phyloP scores from a whole-genome alignment of 2,329 filamentous ascomycete genomes.

The Xylariales sp. region DNA sequence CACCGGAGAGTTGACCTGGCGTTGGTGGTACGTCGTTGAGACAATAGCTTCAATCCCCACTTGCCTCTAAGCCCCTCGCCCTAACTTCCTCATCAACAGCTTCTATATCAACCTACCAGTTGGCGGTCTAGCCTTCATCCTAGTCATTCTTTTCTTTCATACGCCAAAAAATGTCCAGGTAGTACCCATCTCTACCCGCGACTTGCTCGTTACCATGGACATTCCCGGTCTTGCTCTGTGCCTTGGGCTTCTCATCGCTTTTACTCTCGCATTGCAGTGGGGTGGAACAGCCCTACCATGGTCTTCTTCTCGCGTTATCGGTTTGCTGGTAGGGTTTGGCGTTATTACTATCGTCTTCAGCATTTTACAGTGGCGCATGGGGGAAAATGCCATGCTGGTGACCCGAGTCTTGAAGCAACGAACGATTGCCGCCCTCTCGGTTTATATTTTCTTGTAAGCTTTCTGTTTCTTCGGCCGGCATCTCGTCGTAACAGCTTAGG shows the following conservation, averaged over 20 bases:
- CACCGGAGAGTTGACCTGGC: conserved; percentile 47
- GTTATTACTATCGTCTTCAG: not conserved
- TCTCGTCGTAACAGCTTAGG: too few relatives aligned
- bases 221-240: too few relatives aligned
- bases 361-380: not conserved
- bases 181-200: conserved; percentile 9
- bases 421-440: not conserved
- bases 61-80: too few relatives aligned
- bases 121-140: conserved; percentile 33
- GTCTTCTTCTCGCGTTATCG: not conserved
- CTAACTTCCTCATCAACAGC: too few relatives aligned
- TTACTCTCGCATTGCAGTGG: conserved; percentile 1
- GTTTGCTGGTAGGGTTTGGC: not conserved
- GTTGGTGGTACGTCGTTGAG: conserved; percentile 43
- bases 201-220: not conserved
- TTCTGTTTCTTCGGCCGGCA: too few relatives aligned
- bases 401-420: conserved; percentile 2
- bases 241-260: too few relatives aligned
- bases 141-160: conserved; percentile 27
- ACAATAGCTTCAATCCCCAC: too few relatives aligned
- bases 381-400: not conserved
- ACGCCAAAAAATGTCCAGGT: conserved; percentile 12
- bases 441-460: too few relatives aligned
- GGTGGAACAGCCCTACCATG: not conserved
- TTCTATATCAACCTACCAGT: conserved; percentile 45